Base-by-base conservation (phyloP, 306 rosid species). In the Vicia villosa region DNA sequence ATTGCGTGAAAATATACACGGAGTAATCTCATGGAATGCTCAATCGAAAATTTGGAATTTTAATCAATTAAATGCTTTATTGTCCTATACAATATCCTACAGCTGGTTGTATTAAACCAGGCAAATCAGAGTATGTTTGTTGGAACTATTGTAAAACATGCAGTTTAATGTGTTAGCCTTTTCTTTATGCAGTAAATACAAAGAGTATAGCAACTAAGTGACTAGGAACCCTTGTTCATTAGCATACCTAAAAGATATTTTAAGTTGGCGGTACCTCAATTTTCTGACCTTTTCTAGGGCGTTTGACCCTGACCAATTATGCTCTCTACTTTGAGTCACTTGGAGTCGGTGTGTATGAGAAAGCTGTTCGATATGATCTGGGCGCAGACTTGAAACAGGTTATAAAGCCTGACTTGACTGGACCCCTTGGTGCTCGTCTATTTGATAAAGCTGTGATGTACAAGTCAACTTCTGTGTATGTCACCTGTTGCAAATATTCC, bases 401-500 rank as follows among this genome's bases (percentile, higher is more conserved):
- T 75, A 88, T 94, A 77, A 94, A 90, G 72, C 95, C 98, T 64
- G 95, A 90, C 74, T 74, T 90, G 76, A 94, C 96, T 24, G 97
- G 99, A 55, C 97, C 99, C 20, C 83, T 88, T 74, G 97, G 99
- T 70, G 89, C 99, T 80, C 92, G 99, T 68, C 88, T 91, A 77
- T 94, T 94, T 51, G 96, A 91, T 86, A 91, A 90, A 83, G 99
- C 96, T 65, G 93, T 94, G 77, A 84, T 89, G 95, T 91, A 87
- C 79, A 91, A 87, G 73, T 94, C 99, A 73, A 84, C 84, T 60
- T 78, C 91, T 73, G 66, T 86, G 97, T 94, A 88, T 28, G 96
- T 84, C 56, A 80, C 72, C 73, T 60, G 76, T 71, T 63, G 61
- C 28, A 37, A 76, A 68, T 58, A 43, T 52, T 11, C 52, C 37